Percentiles rank a stretch among this genome's conserved stretches.
Evolutionary conservation across 73 alveolate genomes (phyloP).

Genomic region (Tetrahymena borealis): DNA sequence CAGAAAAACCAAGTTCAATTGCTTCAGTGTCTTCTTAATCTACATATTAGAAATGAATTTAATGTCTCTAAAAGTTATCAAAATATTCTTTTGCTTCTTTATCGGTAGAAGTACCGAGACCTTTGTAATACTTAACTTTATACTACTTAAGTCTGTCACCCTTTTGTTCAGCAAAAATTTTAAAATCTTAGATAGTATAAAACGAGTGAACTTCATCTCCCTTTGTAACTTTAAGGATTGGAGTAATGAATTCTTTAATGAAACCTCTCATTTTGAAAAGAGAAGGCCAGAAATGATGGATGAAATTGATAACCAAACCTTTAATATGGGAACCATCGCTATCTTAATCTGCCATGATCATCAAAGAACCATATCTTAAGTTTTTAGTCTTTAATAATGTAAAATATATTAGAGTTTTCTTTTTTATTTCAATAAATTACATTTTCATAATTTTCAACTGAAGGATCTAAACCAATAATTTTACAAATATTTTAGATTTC

Average conservation of each 20-base stretch:
- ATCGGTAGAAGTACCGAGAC: slow-evolving; percentile 98
- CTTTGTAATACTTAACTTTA: slow-evolving; percentile 98
- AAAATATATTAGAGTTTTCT: not conserved
- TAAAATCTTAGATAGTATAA: slow-evolving; percentile 95
- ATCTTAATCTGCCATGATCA: slow-evolving; percentile 99
- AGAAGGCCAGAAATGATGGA: slow-evolving; percentile 99
- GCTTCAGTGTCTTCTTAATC: not conserved
- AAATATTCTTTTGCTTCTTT: slow-evolving; percentile 98
- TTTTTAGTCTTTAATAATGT: slow-evolving; percentile 8
- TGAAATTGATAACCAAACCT: slow-evolving; percentile 97
- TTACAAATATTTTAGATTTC: slow-evolving; percentile 95
- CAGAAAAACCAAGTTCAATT: not conserved
- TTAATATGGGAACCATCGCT: slow-evolving; percentile 99
- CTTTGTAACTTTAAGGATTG: slow-evolving; percentile 91
- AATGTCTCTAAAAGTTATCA: slow-evolving; percentile 38
- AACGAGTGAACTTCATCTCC: slow-evolving; percentile 76
- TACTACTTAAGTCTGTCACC: slow-evolving; percentile 64
- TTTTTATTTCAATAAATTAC: not conserved
- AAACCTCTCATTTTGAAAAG: slow-evolving; percentile 89
- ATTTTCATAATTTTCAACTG: slow-evolving; percentile 85
- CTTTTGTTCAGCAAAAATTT: slow-evolving; percentile 76
- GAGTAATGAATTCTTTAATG: slow-evolving; percentile 96
- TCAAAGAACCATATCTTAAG: slow-evolving; percentile 83
- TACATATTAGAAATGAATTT: not conserved
- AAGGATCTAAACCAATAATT: slow-evolving; percentile 92